A percentile compares a stretch with the other conserved stretches of the same genome.
Evolutionary conservation across 2,329 filamentous ascomycete species (phyloP).

Genomic region (Hypocrella siamensis): DNA sequence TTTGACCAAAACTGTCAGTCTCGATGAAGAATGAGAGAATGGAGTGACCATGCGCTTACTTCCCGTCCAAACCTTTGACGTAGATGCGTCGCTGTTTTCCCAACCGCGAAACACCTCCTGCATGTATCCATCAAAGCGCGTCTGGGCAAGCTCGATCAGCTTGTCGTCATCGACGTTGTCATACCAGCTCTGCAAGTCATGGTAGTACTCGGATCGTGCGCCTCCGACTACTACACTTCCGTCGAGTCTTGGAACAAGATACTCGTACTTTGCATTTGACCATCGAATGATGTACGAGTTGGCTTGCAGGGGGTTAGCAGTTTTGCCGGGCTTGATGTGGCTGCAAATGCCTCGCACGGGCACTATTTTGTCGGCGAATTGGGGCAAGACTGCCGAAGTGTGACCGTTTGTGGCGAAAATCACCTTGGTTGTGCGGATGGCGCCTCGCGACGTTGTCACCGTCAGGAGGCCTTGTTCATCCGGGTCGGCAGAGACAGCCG

Average conservation of each 20-base stretch:
- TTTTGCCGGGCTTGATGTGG: background rate
- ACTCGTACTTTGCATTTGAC: constrained; percentile 8
- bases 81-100: constrained; percentile 21
- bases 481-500: background rate
- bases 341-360: constrained; percentile 4
- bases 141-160: background rate
- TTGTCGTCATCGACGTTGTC: background rate
- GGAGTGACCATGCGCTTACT: constrained; percentile 9
- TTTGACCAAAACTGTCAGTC: constrained; percentile 4
- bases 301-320: constrained; percentile 5
- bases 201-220: constrained; percentile 15
- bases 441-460: constrained; percentile 8
- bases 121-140: background rate
- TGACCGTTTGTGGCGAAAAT: constrained; percentile 14
- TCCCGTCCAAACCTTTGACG: constrained; percentile 24
- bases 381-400: constrained; percentile 8
- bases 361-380: constrained; percentile 7
- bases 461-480: background rate
- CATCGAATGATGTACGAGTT: constrained; percentile 3
- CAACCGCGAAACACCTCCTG: constrained; percentile 12
- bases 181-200: background rate
- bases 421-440: constrained; percentile 8
- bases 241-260: constrained; percentile 24
- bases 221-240: constrained; percentile 27
- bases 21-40: too few species aligned